phyloP scores from a whole-genome alignment of 768 basidiomycete genomes.

The Cystobasidium tubakii region DNA sequence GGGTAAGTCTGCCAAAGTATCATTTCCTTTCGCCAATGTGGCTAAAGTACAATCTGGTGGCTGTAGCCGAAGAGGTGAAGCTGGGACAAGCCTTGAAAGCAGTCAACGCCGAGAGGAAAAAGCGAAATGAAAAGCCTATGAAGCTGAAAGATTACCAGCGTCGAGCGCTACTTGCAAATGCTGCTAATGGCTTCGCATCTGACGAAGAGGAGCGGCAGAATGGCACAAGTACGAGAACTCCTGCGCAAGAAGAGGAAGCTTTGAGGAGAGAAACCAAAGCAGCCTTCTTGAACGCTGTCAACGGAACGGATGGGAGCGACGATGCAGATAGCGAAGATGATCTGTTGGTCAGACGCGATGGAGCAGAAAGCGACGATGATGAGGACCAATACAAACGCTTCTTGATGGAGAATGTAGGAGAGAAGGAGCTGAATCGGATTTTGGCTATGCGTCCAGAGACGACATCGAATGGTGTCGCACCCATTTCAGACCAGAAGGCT shows the following conservation, averaged over 20 bases:
- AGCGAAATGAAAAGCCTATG: conserved; percentile 46
- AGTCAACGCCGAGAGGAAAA: conserved; percentile 18
- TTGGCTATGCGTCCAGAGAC: conserved; percentile 52
- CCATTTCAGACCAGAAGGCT: conserved; percentile 41
- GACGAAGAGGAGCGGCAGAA: conserved; percentile 40
- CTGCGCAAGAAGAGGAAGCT: conserved; percentile 68
- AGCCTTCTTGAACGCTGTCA: conserved; percentile 59
- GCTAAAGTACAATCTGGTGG: neutral
- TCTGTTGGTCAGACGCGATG: conserved; percentile 67
- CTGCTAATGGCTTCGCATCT: conserved; percentile 36
- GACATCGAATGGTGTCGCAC: conserved; percentile 48
- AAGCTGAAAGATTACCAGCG: conserved; percentile 51
- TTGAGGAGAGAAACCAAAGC: conserved; percentile 76
- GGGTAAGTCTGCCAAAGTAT: conserved; percentile 53
- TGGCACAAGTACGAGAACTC: conserved; percentile 53
- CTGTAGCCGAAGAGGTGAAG: conserved; percentile 63
- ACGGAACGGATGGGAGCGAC: conserved; percentile 57
- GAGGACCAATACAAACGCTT: conserved; percentile 80
- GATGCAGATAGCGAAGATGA: conserved; percentile 60
- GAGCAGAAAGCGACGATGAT: conserved; percentile 71
- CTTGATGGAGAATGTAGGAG: conserved; percentile 72
- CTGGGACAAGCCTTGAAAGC: conserved; percentile 43
- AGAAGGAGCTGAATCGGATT: conserved; percentile 61
- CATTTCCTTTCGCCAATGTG: neutral
- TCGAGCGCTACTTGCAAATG: conserved; percentile 47